A percentile compares a stretch with the other conserved stretches of the same genome.
These are phyloP conservation scores for Pichia exigua DNA, from an alignment of 805 yeast species.

Conservation along the genomic window DNA sequence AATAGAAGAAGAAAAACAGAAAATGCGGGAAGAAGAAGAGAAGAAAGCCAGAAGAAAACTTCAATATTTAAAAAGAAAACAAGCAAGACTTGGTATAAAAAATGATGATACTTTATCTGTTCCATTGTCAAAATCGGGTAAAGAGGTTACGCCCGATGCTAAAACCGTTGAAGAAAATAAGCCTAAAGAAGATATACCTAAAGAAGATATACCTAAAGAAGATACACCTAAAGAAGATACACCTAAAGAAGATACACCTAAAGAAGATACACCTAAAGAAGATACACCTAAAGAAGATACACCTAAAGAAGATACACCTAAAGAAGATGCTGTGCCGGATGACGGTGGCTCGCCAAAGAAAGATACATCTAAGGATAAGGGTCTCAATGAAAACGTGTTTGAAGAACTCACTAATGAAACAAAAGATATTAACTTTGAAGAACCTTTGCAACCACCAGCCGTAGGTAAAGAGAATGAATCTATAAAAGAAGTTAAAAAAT, in stretches of 20 bases:
- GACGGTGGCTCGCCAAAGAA: neutral
- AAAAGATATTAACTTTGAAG: neutral
- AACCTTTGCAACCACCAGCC: neutral
- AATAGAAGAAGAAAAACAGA: slow-evolving; percentile 26
- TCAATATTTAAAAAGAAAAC: slow-evolving; percentile 12
- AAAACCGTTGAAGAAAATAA: no score
- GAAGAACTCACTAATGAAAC: neutral
- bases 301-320: neutral
- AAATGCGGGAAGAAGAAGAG: slow-evolving; percentile 31
- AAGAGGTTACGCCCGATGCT: no score
- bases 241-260: neutral
- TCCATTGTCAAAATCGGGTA: neutral
- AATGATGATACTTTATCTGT: slow-evolving; percentile 1
- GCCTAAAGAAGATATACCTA: neutral
- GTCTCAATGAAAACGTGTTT: no score
- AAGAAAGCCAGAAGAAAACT: slow-evolving; percentile 31
- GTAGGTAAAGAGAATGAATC: neutral
- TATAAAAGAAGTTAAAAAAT: neutral
- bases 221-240: neutral
- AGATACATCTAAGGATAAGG: neutral
- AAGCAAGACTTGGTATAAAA: slow-evolving; percentile 9
- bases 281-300: neutral
- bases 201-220: neutral
- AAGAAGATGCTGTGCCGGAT: no score
- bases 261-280: neutral